A percentile compares a stretch with the other conserved stretches of the same genome.
Conservation (phyloP, 2,329 filamentous ascomycete species). For the Paracamarosporium sp. region DNA sequence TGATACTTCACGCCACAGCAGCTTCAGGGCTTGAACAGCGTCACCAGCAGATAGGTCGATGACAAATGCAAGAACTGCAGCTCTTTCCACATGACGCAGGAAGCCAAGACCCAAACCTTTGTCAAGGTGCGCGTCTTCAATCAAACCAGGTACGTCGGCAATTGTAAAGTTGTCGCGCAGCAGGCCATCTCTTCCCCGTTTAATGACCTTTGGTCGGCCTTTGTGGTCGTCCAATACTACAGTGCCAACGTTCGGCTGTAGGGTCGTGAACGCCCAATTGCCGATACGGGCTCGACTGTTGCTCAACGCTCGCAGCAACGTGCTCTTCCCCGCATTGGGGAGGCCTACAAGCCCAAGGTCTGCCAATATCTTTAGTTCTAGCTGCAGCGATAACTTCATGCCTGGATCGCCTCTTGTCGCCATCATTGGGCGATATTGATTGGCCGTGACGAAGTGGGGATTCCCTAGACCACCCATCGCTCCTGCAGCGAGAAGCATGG, state of each 20-base stretch:
- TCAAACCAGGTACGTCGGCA: conserved; percentile 92
- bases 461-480: conserved; percentile 92
- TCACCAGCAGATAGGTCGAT: conserved; percentile 83
- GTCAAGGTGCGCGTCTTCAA: conserved; percentile 91
- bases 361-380: conserved; percentile 93
- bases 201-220: conserved; percentile 69
- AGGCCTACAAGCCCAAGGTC: conserved; percentile 94
- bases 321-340: conserved; percentile 96
- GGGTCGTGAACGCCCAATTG: conserved; percentile 95
- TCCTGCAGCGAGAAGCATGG: conserved; percentile 85
- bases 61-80: conserved; percentile 91
- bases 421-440: conserved; percentile 79
- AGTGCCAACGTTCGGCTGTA: conserved; percentile 94
- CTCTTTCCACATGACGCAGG: conserved; percentile 91
- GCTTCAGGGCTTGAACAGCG: conserved; percentile 77
- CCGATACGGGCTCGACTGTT: conserved; percentile 89
- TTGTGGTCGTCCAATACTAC: conserved; percentile 89
- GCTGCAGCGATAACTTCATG: conserved; percentile 77
- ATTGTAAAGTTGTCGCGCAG: conserved; percentile 84
- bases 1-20: conserved; percentile 88
- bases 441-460: conserved; percentile 84
- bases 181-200: conserved; percentile 55
- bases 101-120: conserved; percentile 91
- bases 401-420: conserved; percentile 86
- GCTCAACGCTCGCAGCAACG: conserved; percentile 83